These are phyloP conservation scores for Castanea crenata DNA, from an alignment of 306 rosid species.

Conservation along the genomic window DNA sequence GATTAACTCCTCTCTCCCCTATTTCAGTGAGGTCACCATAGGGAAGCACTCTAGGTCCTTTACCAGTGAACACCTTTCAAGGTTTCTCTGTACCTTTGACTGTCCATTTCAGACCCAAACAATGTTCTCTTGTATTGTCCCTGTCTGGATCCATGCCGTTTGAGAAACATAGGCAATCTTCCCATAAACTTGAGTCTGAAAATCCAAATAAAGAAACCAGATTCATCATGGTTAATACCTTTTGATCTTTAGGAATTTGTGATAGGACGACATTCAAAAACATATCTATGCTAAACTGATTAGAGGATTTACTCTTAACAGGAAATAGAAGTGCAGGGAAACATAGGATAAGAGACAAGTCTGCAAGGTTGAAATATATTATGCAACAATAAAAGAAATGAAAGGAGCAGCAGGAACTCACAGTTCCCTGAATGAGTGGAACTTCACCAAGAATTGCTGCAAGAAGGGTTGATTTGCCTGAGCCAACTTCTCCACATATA, in stretches of 20 bases:
- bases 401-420: slow-evolving; percentile 28
- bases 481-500: slow-evolving; percentile 90
- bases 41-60: slow-evolving; percentile 87
- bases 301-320: neutral
- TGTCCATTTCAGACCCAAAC: slow-evolving; percentile 74
- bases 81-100: slow-evolving; percentile 60
- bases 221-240: neutral
- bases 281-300: neutral
- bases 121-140: slow-evolving; percentile 76
- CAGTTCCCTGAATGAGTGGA: slow-evolving; percentile 58
- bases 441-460: slow-evolving; percentile 87
- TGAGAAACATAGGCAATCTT: slow-evolving; percentile 88
- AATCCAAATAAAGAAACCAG: slow-evolving; percentile 13
- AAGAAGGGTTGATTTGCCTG: slow-evolving; percentile 83
- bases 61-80: slow-evolving; percentile 72
- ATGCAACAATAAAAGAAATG: neutral
- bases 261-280: neutral
- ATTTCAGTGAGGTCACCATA: slow-evolving; percentile 84
- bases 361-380: neutral
- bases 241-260: neutral
- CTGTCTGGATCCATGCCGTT: slow-evolving; percentile 90
- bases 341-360: neutral
- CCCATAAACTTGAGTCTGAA: slow-evolving; percentile 70
- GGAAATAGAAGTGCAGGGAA: neutral
- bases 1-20: slow-evolving; percentile 93